These are phyloP conservation scores for Epichloe elymi DNA, from an alignment of 2,329 filamentous ascomycete species.

Conservation along the genomic window DNA sequence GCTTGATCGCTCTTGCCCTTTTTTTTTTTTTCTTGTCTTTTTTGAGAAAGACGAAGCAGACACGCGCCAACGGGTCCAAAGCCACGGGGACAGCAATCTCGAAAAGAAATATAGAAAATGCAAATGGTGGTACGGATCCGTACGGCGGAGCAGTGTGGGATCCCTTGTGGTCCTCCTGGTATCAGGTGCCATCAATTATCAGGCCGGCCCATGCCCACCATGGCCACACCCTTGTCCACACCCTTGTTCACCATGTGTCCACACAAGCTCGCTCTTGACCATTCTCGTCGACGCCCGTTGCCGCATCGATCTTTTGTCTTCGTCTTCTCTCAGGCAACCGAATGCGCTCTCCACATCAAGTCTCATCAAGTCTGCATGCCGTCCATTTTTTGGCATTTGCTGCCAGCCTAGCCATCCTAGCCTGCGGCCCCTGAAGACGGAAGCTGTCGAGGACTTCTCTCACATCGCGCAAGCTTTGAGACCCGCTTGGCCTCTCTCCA, in stretches of 20 bases:
- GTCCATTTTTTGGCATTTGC: neutral
- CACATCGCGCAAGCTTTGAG: neutral
- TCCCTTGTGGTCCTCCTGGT: too few relatives aligned
- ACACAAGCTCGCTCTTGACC: neutral
- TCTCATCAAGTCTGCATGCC: neutral
- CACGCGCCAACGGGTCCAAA: too few relatives aligned
- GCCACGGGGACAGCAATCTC: too few relatives aligned
- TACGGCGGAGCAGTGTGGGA: too few relatives aligned
- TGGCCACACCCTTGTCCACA: neutral
- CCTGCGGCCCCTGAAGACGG: neutral
- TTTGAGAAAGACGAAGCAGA: too few relatives aligned
- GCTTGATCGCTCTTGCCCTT: too few relatives aligned
- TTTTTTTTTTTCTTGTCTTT: too few relatives aligned
- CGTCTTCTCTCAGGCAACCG: neutral
- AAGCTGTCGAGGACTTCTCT: neutral
- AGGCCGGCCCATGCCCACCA: neutral
- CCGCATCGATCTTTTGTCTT: slow-evolving; percentile 1
- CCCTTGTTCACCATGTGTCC: neutral
- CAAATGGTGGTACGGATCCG: too few relatives aligned
- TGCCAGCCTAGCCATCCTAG: neutral
- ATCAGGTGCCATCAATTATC: neutral
- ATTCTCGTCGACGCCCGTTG: neutral
- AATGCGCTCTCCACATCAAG: too few relatives aligned
- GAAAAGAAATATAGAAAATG: too few relatives aligned
- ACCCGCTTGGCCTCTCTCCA: neutral